Percentiles rank a stretch among this genome's conserved stretches.
phyloP scores from a whole-genome alignment of 2,329 filamentous ascomycete genomes.

The Cordyceps cateniannulata region DNA sequence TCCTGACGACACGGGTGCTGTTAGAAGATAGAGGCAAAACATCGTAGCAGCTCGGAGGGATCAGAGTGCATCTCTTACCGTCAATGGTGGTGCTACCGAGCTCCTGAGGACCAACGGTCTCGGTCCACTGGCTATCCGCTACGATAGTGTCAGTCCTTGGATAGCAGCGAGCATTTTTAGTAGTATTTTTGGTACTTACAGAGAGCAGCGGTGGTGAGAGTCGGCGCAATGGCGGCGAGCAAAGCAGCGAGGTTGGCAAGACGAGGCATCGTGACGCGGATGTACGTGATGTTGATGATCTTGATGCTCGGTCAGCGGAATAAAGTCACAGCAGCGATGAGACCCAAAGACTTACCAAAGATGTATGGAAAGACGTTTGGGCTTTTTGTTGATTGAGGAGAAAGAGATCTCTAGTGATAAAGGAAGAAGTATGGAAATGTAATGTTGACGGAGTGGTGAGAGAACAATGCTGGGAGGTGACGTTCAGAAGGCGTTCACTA shows the following conservation, averaged over 20 bases:
- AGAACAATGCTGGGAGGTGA: background rate
- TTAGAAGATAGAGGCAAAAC: background rate
- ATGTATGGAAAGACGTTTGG: background rate
- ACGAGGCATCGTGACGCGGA: conserved; percentile 3
- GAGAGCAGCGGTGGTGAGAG: background rate
- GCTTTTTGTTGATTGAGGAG: background rate
- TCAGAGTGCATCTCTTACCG: conserved; percentile 18
- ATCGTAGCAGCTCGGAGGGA: background rate
- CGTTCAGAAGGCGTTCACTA: conserved; percentile 1
- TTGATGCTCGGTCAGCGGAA: background rate
- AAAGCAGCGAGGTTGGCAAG: conserved; percentile 1
- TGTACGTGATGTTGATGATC: background rate
- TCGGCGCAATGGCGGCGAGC: background rate
- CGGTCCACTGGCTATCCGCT: conserved; percentile 25
- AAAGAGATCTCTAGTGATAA: background rate
- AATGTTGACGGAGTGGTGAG: background rate
- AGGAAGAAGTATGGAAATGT: background rate
- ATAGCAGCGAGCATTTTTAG: background rate
- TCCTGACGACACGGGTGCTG: conserved; percentile 17
- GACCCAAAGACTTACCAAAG: background rate
- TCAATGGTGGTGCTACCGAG: conserved; percentile 26
- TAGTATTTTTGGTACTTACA: background rate
- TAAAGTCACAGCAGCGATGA: background rate
- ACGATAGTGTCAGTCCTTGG: background rate
- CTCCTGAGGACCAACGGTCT: conserved; percentile 25